Percentiles rank a stretch among this genome's conserved stretches.
Conservation (phyloP, 352 stramenopile species). For the Blastocystis sp. region DNA sequence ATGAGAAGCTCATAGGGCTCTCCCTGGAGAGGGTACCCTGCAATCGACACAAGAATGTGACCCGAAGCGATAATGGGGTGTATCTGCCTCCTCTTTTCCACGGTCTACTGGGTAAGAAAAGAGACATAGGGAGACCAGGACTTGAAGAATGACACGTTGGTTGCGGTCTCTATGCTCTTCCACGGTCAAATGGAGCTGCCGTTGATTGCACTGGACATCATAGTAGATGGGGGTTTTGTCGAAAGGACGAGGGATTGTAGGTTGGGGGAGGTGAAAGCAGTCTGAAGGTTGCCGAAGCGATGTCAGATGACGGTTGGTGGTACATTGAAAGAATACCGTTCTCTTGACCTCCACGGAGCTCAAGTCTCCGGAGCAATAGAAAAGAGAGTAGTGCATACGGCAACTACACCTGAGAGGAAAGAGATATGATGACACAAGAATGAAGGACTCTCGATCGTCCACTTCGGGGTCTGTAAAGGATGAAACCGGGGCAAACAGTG, state of each 20-base stretch:
- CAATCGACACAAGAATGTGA: slow-evolving; percentile 10
- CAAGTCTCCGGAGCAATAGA: background rate
- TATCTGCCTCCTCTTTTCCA: background rate
- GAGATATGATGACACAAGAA: background rate
- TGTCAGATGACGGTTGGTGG: background rate
- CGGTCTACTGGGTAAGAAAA: background rate
- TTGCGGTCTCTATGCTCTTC: background rate
- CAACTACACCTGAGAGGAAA: background rate
- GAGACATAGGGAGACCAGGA: background rate
- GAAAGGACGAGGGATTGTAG: background rate
- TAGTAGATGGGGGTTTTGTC: background rate
- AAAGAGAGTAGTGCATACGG: background rate
- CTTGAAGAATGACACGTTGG: background rate
- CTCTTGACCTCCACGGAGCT: background rate
- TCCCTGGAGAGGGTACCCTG: background rate
- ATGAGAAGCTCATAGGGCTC: background rate
- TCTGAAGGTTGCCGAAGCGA: background rate
- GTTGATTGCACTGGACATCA: background rate
- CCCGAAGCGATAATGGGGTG: background rate
- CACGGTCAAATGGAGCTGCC: background rate
- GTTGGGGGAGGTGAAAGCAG: background rate
- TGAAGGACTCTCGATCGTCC: background rate
- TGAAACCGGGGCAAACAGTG: background rate
- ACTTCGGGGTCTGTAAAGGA: background rate
- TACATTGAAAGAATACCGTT: background rate